Evolutionary conservation across 352 stramenopile species (phyloP).

Genomic region (Phytopythium delawarense): DNA sequence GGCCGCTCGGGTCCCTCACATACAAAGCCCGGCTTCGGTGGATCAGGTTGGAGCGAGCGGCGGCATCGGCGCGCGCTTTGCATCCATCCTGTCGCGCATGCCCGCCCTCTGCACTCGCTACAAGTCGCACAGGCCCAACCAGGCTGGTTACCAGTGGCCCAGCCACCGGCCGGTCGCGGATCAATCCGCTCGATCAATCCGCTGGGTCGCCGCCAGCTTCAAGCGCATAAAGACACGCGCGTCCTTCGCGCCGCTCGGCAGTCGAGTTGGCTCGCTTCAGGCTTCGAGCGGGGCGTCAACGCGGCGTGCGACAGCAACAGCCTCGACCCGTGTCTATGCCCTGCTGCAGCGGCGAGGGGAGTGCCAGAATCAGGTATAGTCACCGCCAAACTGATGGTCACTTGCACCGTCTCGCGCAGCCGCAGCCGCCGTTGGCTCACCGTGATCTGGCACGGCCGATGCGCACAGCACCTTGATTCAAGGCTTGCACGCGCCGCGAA

Average conservation of each 20-base stretch:
- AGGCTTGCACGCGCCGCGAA: neutral
- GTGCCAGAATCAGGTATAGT: neutral
- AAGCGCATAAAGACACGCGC: conserved; percentile 2
- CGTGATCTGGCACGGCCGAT: too few species aligned
- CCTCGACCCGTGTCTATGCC: neutral
- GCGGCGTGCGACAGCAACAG: neutral
- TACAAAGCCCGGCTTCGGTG: neutral
- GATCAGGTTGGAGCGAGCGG: neutral
- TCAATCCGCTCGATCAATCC: neutral
- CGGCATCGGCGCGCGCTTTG: neutral
- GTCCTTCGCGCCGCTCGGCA: neutral
- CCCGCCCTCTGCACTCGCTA: neutral
- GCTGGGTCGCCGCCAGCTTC: neutral
- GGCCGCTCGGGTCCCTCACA: neutral
- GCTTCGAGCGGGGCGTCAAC: neutral
- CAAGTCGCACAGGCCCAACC: neutral
- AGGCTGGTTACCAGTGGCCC: neutral
- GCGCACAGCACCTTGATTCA: too few species aligned
- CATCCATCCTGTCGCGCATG: neutral
- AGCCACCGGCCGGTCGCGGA: neutral
- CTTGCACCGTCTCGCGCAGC: too few species aligned
- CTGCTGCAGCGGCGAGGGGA: neutral
- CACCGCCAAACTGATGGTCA: neutral
- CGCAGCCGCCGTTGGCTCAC: too few species aligned
- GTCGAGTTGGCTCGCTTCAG: neutral